Evolutionary conservation across 495 filamentous ascomycete species (phyloP), one percentile per base, ranked within the genome.

Genomic region (Neurospora sp.): DNA sequence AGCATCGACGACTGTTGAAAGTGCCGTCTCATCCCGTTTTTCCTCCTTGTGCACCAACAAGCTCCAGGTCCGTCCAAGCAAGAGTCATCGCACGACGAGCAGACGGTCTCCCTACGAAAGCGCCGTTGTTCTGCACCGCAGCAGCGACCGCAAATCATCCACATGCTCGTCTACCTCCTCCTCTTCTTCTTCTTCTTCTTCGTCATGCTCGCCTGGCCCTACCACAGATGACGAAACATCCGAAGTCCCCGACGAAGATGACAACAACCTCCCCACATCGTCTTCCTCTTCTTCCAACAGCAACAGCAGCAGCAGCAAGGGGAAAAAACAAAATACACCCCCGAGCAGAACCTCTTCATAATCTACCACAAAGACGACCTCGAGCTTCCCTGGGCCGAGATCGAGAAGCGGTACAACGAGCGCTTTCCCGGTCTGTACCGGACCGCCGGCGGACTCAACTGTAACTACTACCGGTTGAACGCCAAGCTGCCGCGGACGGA

Each of bases 381-480:
- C n/a, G 75, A 74, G 31, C 68, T 77, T 7, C 16, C 70, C n/a
- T 85, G 83, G 83, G 61, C 74, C 1, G 73, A 79, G 22, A 74
- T 82, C 22, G 70, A 77, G 68, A 18, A 14, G 0, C 75, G 69
- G 35, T 85, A 80, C 78, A 38, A 68, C n/a, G 40, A 70, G 4
- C 77, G 73, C 48, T 84, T 82, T 35, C 77, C 77, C 18, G 73
- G 14, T 59, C 69, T 44, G 16, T 72, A 41, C n/a, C 75, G 76
- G 42, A 77, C 46, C 72, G 76, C 44, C 6, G 69, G 38, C 3
- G 83, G 79, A 0, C 74, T 85, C 3, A 76, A 83, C 40, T 82
- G 84, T 69, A 72, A 75, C 12, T 79, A 78, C 74, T 85, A 85
- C 73, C 80, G 84, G 12, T 74, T 80, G 22, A 84, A 85, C 72